Percentiles rank a stretch among this genome's conserved stretches.
These are phyloP conservation scores for Arctium lappa DNA, from an alignment of 129 eudicot species.

Conservation along the genomic window DNA sequence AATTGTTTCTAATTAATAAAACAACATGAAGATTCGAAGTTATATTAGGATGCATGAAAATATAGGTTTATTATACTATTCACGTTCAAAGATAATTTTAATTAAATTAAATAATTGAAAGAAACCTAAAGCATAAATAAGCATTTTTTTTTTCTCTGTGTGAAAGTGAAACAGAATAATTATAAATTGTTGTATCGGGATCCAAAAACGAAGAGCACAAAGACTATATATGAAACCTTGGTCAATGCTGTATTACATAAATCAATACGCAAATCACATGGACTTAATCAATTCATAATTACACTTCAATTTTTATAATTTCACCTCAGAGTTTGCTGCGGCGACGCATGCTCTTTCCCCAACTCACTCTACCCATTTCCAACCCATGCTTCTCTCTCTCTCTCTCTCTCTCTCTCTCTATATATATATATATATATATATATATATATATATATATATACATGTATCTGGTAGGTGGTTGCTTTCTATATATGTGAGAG, in stretches of 20 bases:
- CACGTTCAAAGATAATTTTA: no score
- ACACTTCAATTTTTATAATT: background rate
- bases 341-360: constrained; percentile 51
- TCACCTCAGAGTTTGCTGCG: constrained; percentile 45
- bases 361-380: background rate
- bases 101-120: no score
- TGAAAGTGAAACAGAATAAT: background rate
- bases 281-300: constrained; percentile 8
- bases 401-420: background rate
- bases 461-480: no score
- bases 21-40: no score
- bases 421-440: background rate
- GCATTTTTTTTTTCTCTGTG: no score
- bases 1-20: no score
- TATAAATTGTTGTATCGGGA: constrained; percentile 24
- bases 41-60: no score
- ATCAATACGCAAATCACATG: constrained; percentile 21
- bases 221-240: constrained; percentile 38
- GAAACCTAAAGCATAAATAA: no score
- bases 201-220: constrained; percentile 26
- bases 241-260: constrained; percentile 34
- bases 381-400: background rate
- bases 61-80: no score
- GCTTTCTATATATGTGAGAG: no score
- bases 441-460: no score